Evolutionary conservation across 352 stramenopile species (phyloP).

Genomic region (Pythium vanterpoolii): DNA sequence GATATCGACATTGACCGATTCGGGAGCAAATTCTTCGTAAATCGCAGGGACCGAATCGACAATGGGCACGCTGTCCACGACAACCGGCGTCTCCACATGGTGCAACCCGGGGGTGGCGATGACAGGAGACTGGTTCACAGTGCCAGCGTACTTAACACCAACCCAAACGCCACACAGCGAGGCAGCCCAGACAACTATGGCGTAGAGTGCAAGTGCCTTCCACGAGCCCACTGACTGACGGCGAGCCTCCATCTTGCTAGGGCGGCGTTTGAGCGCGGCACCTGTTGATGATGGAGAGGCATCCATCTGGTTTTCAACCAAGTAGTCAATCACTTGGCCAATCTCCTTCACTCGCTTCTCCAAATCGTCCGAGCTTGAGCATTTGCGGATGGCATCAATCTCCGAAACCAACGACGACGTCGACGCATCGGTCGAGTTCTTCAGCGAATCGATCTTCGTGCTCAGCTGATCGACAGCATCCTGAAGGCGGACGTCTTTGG

Average conservation of each 20-base stretch:
- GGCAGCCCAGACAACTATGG: slow-evolving; percentile 5
- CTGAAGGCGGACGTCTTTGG: slow-evolving; percentile 15
- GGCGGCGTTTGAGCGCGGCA: background rate
- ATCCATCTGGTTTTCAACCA: slow-evolving; percentile 14
- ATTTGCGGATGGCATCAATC: slow-evolving; percentile 7
- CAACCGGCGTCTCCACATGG: background rate
- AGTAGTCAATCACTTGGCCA: slow-evolving; percentile 12
- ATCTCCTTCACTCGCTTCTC: slow-evolving; percentile 23
- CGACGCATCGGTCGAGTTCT: slow-evolving; percentile 13
- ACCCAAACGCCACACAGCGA: slow-evolving; percentile 21
- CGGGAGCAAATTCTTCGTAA: background rate
- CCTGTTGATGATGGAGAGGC: background rate
- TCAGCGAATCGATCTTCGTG: slow-evolving; percentile 10
- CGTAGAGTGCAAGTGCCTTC: slow-evolving; percentile 20
- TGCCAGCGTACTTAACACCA: slow-evolving; percentile 15
- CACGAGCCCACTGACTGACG: slow-evolving; percentile 18
- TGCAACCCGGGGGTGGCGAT: background rate
- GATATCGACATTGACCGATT: background rate
- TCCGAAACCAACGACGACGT: slow-evolving; percentile 6
- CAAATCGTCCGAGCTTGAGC: slow-evolving; percentile 5
- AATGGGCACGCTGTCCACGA: background rate
- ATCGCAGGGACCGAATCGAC: background rate
- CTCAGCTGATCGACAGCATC: slow-evolving; percentile 10
- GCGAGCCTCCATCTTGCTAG: background rate
- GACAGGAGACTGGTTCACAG: background rate